phyloP scores from a whole-genome alignment of 2,329 filamentous ascomycete genomes.

The Cercospora sp. region DNA sequence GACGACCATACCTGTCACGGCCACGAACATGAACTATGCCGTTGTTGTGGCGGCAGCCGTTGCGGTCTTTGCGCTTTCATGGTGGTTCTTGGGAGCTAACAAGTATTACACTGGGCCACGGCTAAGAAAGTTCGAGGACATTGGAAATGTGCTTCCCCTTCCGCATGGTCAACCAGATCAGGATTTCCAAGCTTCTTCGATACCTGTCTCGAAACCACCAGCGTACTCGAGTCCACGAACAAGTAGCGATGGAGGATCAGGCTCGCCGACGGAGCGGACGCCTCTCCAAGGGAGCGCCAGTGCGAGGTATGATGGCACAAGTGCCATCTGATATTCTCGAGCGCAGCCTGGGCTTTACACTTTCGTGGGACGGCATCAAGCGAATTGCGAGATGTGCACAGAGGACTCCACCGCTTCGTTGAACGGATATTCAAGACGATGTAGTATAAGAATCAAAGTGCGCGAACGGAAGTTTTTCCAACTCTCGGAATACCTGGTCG shows the following conservation, averaged over 20 bases:
- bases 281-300: background rate
- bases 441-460: background rate
- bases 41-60: constrained; percentile 52
- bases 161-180: background rate
- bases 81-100: constrained; percentile 44
- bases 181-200: background rate
- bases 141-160: background rate
- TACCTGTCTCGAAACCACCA: background rate
- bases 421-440: background rate
- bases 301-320: background rate
- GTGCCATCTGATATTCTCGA: background rate
- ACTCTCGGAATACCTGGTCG: background rate
- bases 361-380: background rate
- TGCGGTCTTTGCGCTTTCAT: constrained; percentile 48
- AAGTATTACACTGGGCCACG: constrained; percentile 61
- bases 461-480: background rate
- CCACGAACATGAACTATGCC: constrained; percentile 52
- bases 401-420: background rate
- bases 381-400: background rate
- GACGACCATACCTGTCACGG: constrained; percentile 45
- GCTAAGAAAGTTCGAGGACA: constrained; percentile 52
- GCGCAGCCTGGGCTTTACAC: background rate
- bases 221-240: background rate
- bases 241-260: background rate
- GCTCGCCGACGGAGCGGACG: background rate